Base-by-base conservation (phyloP, 805 yeast genomes). In the Cyberlindnera lachancei region DNA sequence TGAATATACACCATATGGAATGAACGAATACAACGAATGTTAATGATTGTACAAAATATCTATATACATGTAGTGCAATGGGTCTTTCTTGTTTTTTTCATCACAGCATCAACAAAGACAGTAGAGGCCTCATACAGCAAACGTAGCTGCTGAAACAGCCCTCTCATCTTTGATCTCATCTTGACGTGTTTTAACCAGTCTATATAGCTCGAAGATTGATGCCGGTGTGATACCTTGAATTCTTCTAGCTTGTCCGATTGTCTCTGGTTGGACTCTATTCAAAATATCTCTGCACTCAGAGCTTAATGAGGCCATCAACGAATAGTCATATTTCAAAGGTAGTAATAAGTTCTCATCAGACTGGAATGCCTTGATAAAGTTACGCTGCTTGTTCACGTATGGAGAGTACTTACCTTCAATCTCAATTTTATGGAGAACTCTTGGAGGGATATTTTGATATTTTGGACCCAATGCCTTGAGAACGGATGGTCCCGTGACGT, bases 171-270 rank as follows among this genome's bases (percentile, higher is more conserved):
- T 42, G 28, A 48, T 40, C 23, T 44, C 47, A 1, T 35, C 31
- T 33, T 55, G 61, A 30, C 50, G 46, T 9, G 50, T 31, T 38
- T 53, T 57, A 6, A 52, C 64, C 34, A 80, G 53, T 39, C 77
- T 65, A 50, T 78, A 83, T 29, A 88, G 64, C 50, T 84, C 94
- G 41, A 86, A 81, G 13, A 85, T 64, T 0, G 96, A 92, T 0
- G 96, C 90, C 0, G 97, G 95, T 0, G 97, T 90, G 3, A 92
- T 77, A 1, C 98, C 97, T 49, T 92, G 94, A 10, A 90, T 81
- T 45, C 97, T 67, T 52, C 95, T 70, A 0, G 97, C 97, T 53
- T 92, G 97, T 0, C 97, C 97, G 27, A 92, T 74, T 0, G 96
- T 92, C 33, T 74, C 73, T 0, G 98, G 98, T 40, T 83, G 79